Percentiles rank a stretch among this genome's conserved stretches.
Evolutionary conservation across 345 rosid genomes (phyloP).

Genomic region (Gossypium mustelinum): DNA sequence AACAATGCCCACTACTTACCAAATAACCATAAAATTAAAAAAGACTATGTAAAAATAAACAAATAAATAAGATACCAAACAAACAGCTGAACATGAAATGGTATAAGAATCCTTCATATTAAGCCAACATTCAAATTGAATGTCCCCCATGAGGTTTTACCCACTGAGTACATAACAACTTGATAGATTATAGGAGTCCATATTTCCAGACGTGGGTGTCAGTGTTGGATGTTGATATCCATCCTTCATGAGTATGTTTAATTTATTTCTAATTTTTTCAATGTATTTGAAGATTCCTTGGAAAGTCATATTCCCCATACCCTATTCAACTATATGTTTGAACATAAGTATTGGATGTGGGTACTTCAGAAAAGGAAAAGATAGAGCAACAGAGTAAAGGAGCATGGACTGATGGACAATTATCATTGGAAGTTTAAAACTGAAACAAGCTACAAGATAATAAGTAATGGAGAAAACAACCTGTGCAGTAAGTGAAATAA

Average conservation of each 20-base stretch:
- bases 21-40: not conserved
- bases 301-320: not conserved
- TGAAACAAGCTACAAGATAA: not conserved
- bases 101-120: not conserved
- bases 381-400: not conserved
- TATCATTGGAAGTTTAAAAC: not conserved
- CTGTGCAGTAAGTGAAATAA: conserved; percentile 89
- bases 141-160: not conserved
- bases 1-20: not conserved
- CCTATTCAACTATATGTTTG: not conserved
- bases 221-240: not conserved
- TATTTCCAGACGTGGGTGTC: not conserved
- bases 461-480: conserved; percentile 28
- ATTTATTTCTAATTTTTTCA: no score
- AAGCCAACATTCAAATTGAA: not conserved
- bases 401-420: not conserved
- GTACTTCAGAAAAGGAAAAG: not conserved
- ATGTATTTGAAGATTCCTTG: not conserved
- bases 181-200: not conserved
- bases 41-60: not conserved
- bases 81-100: not conserved
- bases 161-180: not conserved
- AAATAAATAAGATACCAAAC: not conserved
- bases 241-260: not conserved
- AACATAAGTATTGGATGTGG: not conserved